Base-by-base conservation (phyloP, 1,139 yeast species). In the Kodamaea derodonti region DNA sequence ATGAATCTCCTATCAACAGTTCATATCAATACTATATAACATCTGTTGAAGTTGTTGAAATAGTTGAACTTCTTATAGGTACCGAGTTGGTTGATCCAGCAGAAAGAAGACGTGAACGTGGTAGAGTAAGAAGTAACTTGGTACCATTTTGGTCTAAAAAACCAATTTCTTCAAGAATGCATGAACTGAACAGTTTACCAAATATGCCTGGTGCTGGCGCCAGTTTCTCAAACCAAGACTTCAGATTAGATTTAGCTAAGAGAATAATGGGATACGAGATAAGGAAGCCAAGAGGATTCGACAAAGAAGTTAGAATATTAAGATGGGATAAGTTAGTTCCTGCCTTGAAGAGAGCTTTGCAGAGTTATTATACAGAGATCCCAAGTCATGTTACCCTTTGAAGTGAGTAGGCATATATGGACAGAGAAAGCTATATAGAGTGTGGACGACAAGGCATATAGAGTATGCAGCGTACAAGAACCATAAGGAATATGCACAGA, bases 101-200 rank as follows among this genome's bases (percentile, higher is more conserved):
- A 6, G 75, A 69, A 38, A 69, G 76, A 42, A 62, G 81, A 42
- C 69, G 75, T 41, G 84, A 79, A 50, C 54, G 84, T 34, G 84
- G 84, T 13, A 60, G 85, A 40, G 75, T 79, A 30, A 62, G 84
- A 53, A 74, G 80, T 34, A 79, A 79, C 47, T 62, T 79, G 54
- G 81, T 78, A 30, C 82, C 83, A n/a, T 78, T 76, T 49, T 79
- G 84, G 85, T 70, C 76, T 23, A 75, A 73, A 51, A 74, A 65
- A 44, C 80, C 84, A 20, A 70, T 78, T 31, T 65, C 74, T 31
- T 70, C 81, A 7, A 63, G 78, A 46, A 61, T 66, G 58, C 58
- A 61, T 29, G 66, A 60, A 16, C 43, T 42, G 32, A 28, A 22
- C 20, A 16, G 23, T 15, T 30, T 27, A 20, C n/a, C 22, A n/a